Evolutionary conservation across 768 basidiomycete genomes (phyloP), one percentile per base, ranked within the genome.

Genomic region (Phylloporus sp.): DNA sequence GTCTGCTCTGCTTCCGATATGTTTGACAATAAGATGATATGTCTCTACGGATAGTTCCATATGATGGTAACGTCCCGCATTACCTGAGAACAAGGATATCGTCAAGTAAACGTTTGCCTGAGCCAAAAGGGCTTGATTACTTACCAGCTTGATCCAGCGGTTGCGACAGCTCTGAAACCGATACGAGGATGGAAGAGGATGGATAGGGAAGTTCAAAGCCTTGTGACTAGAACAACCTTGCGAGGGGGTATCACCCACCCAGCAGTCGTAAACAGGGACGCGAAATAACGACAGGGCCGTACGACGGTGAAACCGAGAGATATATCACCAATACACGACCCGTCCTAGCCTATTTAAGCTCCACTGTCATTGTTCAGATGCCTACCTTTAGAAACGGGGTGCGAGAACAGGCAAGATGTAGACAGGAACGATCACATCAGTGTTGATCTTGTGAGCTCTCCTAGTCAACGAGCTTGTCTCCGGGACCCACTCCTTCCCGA

Each of bases 41-140:
- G 73, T 75, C 73, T 84, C 82, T 66, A 75, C 69, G 53, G 83
- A 79, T 55, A 82, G 63, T 61, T 79, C 79, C 85, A 84, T 84
- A 59, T 68, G 74, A 57, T 47, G 53, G 52, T 55, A 58, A 57
- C 57, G 55, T 54, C 39, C 43, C 34, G 70, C 77, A 80, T 80
- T 69, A 53, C 64, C 56, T 66, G 15, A 18, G 32, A 41, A 28
- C 22, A 8, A 26, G 15, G 2, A 20, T 28, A 20, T 23, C 5
- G 34, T 59, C 15, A 35, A 29, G 36, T 45, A 9, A 49, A 50
- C 1, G 3, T 29, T 28, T 39, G 1, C 13, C 18, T 13, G 0
- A 16, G 49, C 34, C 43, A 32, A 45, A 46, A 24, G 12, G 35
- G 35, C 9, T 3, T 1, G 7, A n/a, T 20, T 24, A 15, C 61